phyloP scores from a whole-genome alignment of 2,329 filamentous ascomycete genomes.

The Fusarium marasasianum region DNA sequence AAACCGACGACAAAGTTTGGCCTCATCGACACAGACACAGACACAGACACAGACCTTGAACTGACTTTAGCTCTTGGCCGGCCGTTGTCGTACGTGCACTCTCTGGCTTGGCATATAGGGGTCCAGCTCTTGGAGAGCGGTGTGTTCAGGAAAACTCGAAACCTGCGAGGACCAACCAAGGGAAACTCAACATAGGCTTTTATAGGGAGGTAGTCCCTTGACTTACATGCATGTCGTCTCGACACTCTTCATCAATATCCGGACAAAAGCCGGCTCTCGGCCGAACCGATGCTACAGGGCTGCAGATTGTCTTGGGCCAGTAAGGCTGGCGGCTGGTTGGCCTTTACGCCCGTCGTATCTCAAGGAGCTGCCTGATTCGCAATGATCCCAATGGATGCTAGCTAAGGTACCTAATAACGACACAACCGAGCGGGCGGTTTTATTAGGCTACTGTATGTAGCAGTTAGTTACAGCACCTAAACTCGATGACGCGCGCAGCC shows the following conservation, averaged over 20 bases:
- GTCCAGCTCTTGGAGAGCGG: neutral
- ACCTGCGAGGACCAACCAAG: neutral
- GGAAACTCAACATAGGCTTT: neutral
- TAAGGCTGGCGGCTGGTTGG: neutral
- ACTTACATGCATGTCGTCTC: neutral
- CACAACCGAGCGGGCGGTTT: neutral
- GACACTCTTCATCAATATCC: neutral
- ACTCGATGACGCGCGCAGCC: conserved; percentile 5
- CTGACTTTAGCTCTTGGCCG: conserved; percentile 4
- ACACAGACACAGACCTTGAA: neutral
- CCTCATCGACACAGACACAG: neutral
- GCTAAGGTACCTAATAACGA: neutral
- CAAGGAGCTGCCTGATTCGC: conserved; percentile 24
- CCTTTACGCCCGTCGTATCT: conserved; percentile 13
- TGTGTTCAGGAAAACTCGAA: neutral
- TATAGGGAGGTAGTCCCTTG: neutral
- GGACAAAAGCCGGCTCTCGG: conserved; percentile 29
- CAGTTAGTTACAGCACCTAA: neutral
- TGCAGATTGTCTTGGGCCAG: conserved; percentile 11
- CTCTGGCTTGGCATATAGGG: neutral
- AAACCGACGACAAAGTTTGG: neutral
- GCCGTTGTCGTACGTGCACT: neutral
- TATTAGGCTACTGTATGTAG: neutral
- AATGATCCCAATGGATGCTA: neutral
- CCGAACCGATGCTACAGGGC: conserved; percentile 24